phyloP scores from a whole-genome alignment of 2,329 filamentous ascomycete species.

The Magnaporthales sp. region DNA sequence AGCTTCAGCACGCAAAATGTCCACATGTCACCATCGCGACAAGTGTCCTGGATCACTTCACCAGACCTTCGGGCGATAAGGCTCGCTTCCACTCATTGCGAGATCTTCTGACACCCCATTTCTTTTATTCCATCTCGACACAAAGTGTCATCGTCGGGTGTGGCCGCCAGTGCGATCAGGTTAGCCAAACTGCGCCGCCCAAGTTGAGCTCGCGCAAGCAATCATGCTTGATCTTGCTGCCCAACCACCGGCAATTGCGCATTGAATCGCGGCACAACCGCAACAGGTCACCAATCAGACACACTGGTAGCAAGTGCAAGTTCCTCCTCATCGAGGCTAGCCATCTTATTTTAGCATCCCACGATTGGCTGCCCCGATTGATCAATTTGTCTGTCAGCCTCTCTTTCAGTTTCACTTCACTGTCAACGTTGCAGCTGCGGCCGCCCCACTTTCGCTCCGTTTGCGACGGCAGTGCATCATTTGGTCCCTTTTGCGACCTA shows the following conservation, averaged over 20 bases:
- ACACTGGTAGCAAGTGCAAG: background rate
- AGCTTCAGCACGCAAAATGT: background rate
- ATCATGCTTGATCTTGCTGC: background rate
- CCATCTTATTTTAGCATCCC: background rate
- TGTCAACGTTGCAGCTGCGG: background rate
- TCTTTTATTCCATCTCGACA: conserved; percentile 14
- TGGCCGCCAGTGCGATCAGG: no score
- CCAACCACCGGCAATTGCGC: background rate
- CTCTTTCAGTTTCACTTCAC: background rate
- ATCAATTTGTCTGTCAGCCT: background rate
- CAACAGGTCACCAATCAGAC: background rate
- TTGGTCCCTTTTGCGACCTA: background rate
- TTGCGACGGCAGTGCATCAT: background rate
- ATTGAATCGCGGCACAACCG: background rate
- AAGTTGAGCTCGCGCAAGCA: background rate
- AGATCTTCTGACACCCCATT: conserved; percentile 1
- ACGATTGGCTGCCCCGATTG: background rate
- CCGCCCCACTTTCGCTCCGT: background rate
- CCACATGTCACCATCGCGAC: background rate
- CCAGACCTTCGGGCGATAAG: background rate
- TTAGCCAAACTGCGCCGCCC: no score
- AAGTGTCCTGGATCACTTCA: background rate
- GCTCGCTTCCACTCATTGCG: background rate
- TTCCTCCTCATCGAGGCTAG: background rate
- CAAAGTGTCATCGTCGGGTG: background rate